These are phyloP conservation scores for Boletus tomentosulus DNA, from an alignment of 768 basidiomycete species.

Conservation along the genomic window DNA sequence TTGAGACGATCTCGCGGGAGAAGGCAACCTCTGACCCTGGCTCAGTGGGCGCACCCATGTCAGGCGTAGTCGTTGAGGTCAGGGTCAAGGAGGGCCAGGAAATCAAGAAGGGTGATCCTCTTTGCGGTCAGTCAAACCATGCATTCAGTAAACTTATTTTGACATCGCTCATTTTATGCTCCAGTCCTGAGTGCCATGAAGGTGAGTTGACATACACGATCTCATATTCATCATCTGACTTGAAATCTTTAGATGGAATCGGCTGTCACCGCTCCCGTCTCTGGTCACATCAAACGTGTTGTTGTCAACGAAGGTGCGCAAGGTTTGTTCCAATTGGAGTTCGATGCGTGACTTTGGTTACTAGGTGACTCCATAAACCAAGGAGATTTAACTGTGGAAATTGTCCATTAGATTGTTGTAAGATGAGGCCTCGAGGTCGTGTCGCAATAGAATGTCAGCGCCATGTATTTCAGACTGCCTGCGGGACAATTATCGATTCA, in stretches of 20 bases:
- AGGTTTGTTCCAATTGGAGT: background rate
- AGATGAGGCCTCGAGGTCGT: slow-evolving; percentile 1
- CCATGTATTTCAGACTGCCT: slow-evolving; percentile 18
- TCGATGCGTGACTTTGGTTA: slow-evolving; percentile 6
- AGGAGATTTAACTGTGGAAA: slow-evolving; percentile 88
- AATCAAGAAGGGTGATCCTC: slow-evolving; percentile 96
- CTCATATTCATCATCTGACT: slow-evolving; percentile 12
- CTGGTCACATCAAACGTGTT: slow-evolving; percentile 93
- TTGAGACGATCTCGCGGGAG: slow-evolving; percentile 92
- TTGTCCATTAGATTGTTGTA: slow-evolving; percentile 53
- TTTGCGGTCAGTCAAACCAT: slow-evolving; percentile 62
- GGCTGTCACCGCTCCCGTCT: slow-evolving; percentile 92
- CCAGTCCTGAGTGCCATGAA: slow-evolving; percentile 96
- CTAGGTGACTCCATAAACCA: slow-evolving; percentile 91
- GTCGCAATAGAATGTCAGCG: slow-evolving; percentile 14
- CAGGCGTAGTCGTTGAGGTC: slow-evolving; percentile 97
- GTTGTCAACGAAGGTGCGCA: slow-evolving; percentile 77
- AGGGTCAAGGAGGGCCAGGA: slow-evolving; percentile 97
- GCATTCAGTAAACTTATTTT: slow-evolving; percentile 19
- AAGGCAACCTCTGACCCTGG: slow-evolving; percentile 92
- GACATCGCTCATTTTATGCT: slow-evolving; percentile 7
- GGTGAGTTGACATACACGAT: slow-evolving; percentile 41
- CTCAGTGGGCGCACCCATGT: slow-evolving; percentile 97
- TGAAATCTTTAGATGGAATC: slow-evolving; percentile 81
- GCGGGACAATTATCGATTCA: slow-evolving; percentile 3